Base-by-base conservation (phyloP, 1,284 basidiomycete genomes). In the Ganoderma resinaceum region DNA sequence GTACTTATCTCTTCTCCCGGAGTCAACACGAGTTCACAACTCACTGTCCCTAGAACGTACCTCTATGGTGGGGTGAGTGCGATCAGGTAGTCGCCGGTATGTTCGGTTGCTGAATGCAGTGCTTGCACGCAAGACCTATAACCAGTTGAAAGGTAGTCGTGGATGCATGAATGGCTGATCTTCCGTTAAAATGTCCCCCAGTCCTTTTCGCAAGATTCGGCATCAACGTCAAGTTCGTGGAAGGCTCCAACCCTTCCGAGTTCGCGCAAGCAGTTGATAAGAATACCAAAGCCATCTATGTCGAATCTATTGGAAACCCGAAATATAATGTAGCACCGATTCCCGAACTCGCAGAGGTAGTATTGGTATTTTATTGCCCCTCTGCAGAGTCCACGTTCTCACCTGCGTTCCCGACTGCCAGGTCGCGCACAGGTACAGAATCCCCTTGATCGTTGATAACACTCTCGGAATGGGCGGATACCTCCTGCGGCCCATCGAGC, bases 401-500 rank as follows among this genome's bases (percentile, higher is more conserved):
- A 20, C n/a, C 1, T 49, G n/a, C 23, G 23, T 23, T 12, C 11
- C 20, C 57, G 31, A 2, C 55, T 42, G 81, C 12, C 20, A 81
- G 80, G 74, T 82, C 38, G 95, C 95, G 0, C 94, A 96, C 76
- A 87, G 89, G 64, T 80, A 91, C 72, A 86, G 86, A 0, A 90
- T 96, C 42, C 95, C 94, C 0, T 80, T 96, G 52, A 89, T 96
- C 37, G 95, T 96, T 0, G 95, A 97, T 80, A 97, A 96, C 81
- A 96, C 95, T 0, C 96, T 96, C 74, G 95, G 95, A 70, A 91
- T 94, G 79, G 94, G 92, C 74, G 91, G 92, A n/a, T 95, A 92
- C 76, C 83, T 94, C 43, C 79, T 92, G 66, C 84, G 87, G 2
- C 94, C 95, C 14, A 90, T 96, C 67, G 87, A 92, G 38, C 86